phyloP scores from a whole-genome alignment of 345 rosid species.

The Populus ilicifolia region DNA sequence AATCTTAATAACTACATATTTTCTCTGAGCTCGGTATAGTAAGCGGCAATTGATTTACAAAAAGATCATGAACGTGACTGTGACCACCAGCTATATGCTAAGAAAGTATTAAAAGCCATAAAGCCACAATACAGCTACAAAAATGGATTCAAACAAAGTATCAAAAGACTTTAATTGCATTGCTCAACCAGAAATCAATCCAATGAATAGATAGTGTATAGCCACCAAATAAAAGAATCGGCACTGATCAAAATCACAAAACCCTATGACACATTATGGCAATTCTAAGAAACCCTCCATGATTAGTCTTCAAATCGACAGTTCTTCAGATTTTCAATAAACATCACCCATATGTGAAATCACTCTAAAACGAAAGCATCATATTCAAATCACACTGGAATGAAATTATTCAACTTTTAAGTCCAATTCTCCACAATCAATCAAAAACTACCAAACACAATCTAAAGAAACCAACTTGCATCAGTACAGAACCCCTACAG shows the following conservation, averaged over 20 bases:
- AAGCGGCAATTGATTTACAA: background rate
- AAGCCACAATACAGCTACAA: background rate
- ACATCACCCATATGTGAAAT: background rate
- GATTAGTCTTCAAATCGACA: background rate
- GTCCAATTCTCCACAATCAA: conserved; percentile 6
- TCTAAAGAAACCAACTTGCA: background rate
- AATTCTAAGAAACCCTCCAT: background rate
- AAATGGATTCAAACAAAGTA: background rate
- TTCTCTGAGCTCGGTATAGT: background rate
- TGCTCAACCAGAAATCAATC: background rate
- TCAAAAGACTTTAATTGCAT: background rate
- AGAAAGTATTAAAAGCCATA: background rate
- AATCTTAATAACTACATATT: background rate
- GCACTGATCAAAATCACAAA: background rate
- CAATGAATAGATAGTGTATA: background rate
- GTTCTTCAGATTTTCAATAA: background rate
- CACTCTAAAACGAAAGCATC: background rate
- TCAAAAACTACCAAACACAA: background rate
- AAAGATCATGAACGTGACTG: background rate
- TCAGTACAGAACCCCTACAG: background rate
- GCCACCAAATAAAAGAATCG: background rate
- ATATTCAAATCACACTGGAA: conserved; percentile 1
- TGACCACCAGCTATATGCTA: background rate
- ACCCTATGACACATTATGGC: background rate
- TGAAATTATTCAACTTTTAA: background rate